Evolutionary conservation across 495 filamentous ascomycete species (phyloP), one percentile per base, ranked within the genome.

Genomic region (Penicillium paradoxum): DNA sequence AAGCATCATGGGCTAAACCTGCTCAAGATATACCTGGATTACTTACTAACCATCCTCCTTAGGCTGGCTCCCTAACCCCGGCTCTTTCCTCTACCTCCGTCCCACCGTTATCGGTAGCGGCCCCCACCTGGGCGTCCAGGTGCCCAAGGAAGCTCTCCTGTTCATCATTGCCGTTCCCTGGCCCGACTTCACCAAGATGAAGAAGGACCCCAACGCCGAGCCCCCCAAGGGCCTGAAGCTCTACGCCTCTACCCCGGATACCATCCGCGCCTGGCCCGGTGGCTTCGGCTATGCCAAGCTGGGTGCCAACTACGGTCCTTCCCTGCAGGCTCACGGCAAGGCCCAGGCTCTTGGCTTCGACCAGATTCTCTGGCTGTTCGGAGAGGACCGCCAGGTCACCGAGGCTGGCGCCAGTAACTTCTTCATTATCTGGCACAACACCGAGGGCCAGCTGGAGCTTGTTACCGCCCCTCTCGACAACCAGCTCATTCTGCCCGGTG

Each of bases 381-480:
- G 87, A 2, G 68, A 77, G 40, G 73, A 90, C 38, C 80, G 83
- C 11, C 79, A 82, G 59, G 87, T 95, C 38, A 96, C 91, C 5
- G 91, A 96, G 73, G 90, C 90, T 1, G 91, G 91, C n/a, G 90
- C 90, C 9, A 85, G 80, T 51, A 96, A 96, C 68, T 95, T 97
- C 75, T 95, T 97, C 69, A 78, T 95, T 10, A 74, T 95, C 21
- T 89, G 88, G 87, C 79, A 79, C 55, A 84, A 81, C 27, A 78
- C 74, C 63, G 79, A 86, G 1, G 83, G 82, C 3, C 80, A 78
- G 64, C 55, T 80, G 36, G 79, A 96, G 76, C 76, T 97, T 25
- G 75, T 96, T 33, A 97, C 91, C 9, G 88, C 91, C 42, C 86
- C 88, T 0, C 67, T 96, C 44, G 86, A 84, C 34, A 88, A 86